These are phyloP conservation scores for Xylaria intraflava DNA, from an alignment of 495 filamentous ascomycete genomes.

Conservation along the genomic window DNA sequence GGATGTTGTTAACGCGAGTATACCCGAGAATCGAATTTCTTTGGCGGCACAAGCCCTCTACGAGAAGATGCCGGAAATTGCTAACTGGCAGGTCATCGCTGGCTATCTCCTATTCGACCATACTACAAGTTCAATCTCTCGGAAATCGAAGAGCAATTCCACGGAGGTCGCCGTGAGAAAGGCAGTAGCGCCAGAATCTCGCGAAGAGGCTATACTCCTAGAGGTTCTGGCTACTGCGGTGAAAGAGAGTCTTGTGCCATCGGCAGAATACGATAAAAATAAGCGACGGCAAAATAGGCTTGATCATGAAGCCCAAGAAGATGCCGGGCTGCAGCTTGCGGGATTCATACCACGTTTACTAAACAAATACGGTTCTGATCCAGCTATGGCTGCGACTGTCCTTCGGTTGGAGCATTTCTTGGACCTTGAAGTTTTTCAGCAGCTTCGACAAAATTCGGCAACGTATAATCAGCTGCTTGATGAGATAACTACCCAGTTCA, in stretches of 20 bases:
- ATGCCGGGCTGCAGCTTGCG: constrained; percentile 66
- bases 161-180: constrained; percentile 52
- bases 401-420: constrained; percentile 81
- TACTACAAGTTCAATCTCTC: constrained; percentile 49
- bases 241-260: constrained; percentile 55
- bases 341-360: constrained; percentile 74
- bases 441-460: constrained; percentile 77
- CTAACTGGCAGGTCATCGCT: constrained; percentile 80
- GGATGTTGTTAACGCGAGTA: constrained; percentile 48
- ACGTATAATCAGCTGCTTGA: constrained; percentile 77
- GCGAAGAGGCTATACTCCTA: constrained; percentile 76
- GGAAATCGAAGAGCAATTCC: constrained; percentile 34
- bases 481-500: constrained; percentile 89
- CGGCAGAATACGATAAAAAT: constrained; percentile 55
- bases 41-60: constrained; percentile 80
- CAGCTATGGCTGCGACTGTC: constrained; percentile 76
- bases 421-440: constrained; percentile 81
- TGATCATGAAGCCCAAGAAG: constrained; percentile 62
- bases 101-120: constrained; percentile 92
- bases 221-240: constrained; percentile 79
- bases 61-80: constrained; percentile 68
- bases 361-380: constrained; percentile 86
- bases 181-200: constrained; percentile 64
- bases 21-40: constrained; percentile 70
- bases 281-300: constrained; percentile 52